Evolutionary conservation across 2,329 filamentous ascomycete species (phyloP).

Genomic region (Pyrenochaeta sp.): DNA sequence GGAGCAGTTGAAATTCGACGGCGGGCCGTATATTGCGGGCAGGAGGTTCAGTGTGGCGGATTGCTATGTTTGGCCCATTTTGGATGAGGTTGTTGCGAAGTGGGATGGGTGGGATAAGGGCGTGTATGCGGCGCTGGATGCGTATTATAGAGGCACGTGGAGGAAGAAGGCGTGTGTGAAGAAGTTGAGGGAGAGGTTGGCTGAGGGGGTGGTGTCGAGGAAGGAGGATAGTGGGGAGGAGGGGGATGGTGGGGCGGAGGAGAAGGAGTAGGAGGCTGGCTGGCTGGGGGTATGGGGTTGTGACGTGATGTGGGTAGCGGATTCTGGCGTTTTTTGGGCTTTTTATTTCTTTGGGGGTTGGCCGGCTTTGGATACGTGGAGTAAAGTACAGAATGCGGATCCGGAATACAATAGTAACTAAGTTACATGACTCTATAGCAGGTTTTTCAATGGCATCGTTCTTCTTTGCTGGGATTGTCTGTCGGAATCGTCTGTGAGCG

Average conservation of each 20-base stretch:
- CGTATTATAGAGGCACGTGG: conserved; percentile 39
- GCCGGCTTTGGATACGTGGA: no score
- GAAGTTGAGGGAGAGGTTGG: conserved; percentile 27
- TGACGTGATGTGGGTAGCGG: no score
- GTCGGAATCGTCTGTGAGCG: no score
- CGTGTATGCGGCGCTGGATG: conserved; percentile 24
- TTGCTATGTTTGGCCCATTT: conserved; percentile 40
- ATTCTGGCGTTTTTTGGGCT: no score
- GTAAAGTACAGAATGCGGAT: no score
- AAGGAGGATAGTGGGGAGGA: conserved; percentile 1
- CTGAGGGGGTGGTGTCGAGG: no score
- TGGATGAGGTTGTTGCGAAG: conserved; percentile 31
- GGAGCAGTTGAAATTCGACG: conserved; percentile 19
- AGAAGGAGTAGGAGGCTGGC: neutral
- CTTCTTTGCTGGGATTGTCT: no score
- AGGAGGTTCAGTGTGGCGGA: conserved; percentile 42
- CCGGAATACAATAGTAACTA: no score
- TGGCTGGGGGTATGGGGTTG: no score
- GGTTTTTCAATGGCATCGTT: no score
- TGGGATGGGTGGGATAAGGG: conserved; percentile 34
- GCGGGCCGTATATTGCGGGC: conserved; percentile 41
- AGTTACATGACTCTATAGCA: no score
- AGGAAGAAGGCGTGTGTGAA: conserved; percentile 41
- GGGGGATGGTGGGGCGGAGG: neutral
- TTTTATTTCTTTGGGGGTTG: no score